A percentile compares a stretch with the other conserved stretches of the same genome.
These are phyloP conservation scores for Cladosporium sp. DNA, from an alignment of 2,329 filamentous ascomycete species.

Conservation along the genomic window DNA sequence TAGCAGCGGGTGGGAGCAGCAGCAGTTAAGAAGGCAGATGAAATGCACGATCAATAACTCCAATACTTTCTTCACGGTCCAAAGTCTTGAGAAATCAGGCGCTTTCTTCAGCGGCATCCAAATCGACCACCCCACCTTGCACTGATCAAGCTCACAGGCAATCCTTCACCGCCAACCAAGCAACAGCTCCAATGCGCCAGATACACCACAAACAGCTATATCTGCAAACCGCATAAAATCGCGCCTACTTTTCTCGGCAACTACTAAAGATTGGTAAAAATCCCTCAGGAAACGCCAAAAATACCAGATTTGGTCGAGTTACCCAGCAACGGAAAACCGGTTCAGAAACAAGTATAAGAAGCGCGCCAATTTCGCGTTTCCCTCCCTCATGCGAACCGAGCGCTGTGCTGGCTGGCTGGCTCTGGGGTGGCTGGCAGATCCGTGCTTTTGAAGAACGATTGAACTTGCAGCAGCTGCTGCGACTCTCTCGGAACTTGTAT, in stretches of 20 bases:
- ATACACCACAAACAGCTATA: not conserved
- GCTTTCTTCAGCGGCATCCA: not conserved
- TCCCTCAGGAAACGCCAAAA: not conserved
- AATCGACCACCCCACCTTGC: not conserved
- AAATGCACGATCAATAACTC: constrained; percentile 38
- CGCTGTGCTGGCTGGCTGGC: constrained; percentile 9
- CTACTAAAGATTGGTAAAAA: not conserved
- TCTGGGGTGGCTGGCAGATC: not conserved
- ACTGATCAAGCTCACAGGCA: not conserved
- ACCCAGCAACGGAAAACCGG: constrained; percentile 10
- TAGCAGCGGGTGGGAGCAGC: constrained; percentile 36
- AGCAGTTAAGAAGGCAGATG: constrained; percentile 32
- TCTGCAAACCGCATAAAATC: not conserved
- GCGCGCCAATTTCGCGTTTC: constrained; percentile 9
- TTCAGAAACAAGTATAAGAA: not conserved
- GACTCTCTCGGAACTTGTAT: not conserved
- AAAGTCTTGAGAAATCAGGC: not conserved
- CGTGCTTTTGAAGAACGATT: not conserved
- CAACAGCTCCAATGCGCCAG: not conserved
- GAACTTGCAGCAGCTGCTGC: too few species aligned
- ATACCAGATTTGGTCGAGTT: not conserved
- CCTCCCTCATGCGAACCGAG: not conserved
- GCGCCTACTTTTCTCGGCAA: not conserved
- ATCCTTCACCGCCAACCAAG: not conserved
- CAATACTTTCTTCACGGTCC: not conserved